These are phyloP conservation scores for Linnemannia zychae DNA, from an alignment of 192 early-diverging fungal genomes.

Conservation along the genomic window DNA sequence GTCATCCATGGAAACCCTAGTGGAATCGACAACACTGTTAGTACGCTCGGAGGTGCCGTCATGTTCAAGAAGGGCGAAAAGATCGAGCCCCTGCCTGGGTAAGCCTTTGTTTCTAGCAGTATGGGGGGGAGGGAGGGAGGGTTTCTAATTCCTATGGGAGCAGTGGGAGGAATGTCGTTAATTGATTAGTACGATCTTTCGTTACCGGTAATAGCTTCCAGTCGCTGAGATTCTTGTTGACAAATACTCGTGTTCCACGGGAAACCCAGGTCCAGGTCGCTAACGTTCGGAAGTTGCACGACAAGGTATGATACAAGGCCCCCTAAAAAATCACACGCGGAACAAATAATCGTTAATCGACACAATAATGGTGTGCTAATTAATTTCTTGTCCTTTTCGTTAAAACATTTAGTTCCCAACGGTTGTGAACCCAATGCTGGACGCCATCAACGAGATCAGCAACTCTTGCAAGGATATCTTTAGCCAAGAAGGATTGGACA, in stretches of 20 bases:
- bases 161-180: neutral
- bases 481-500: conserved; percentile 29
- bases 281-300: conserved; percentile 73
- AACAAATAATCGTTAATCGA: neutral
- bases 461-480: conserved; percentile 49
- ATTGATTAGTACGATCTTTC: neutral
- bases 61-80: conserved; percentile 54
- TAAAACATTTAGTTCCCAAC: conserved; percentile 58
- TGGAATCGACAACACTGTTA: conserved; percentile 94
- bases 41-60: conserved; percentile 79
- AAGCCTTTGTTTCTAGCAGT: conserved; percentile 23
- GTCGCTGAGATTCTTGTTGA: conserved; percentile 84
- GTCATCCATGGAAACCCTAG: conserved; percentile 96
- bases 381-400: neutral
- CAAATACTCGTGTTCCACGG: conserved; percentile 91
- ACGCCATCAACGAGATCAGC: conserved; percentile 76
- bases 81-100: conserved; percentile 53
- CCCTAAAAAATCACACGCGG: neutral
- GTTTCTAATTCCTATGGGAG: no score
- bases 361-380: neutral
- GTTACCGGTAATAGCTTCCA: conserved; percentile 62
- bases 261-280: conserved; percentile 91
- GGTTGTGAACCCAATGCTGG: conserved; percentile 75
- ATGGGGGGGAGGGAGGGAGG: no score
- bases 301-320: conserved; percentile 43